These are phyloP conservation scores for Ramularia collo-cygni DNA, from an alignment of 2,329 filamentous ascomycete species.

Conservation along the genomic window DNA sequence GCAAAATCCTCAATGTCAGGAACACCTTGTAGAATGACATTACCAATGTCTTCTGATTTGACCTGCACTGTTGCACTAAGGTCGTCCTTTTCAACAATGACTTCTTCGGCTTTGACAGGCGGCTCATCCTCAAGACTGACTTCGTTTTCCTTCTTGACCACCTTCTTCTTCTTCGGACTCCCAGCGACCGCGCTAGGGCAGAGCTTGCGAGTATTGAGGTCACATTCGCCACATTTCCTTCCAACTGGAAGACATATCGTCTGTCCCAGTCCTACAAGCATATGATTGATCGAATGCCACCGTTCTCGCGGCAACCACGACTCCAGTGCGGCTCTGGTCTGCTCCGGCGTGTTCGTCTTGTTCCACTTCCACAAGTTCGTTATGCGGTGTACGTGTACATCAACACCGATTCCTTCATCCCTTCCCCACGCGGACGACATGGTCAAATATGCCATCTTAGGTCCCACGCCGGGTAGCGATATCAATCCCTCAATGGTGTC, in stretches of 20 bases:
- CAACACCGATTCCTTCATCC: constrained; percentile 77
- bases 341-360: constrained; percentile 71
- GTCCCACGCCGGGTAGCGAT: constrained; percentile 76
- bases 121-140: constrained; percentile 25
- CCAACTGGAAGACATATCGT: constrained; percentile 76
- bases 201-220: constrained; percentile 65
- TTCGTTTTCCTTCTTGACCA: constrained; percentile 32
- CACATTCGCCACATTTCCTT: constrained; percentile 76
- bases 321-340: constrained; percentile 68
- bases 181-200: constrained; percentile 51
- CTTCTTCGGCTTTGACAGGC: constrained; percentile 21
- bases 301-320: constrained; percentile 75
- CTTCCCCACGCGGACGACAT: constrained; percentile 68
- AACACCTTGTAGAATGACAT: constrained; percentile 15
- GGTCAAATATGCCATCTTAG: constrained; percentile 91
- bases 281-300: constrained; percentile 88
- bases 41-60: constrained; percentile 22
- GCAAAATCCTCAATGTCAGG: constrained; percentile 21
- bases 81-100: constrained; percentile 25
- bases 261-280: constrained; percentile 84
- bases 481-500: constrained; percentile 68
- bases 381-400: constrained; percentile 91
- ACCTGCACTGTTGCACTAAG: constrained; percentile 22
- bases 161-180: constrained; percentile 44
- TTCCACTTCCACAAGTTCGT: constrained; percentile 94